Conservation (phyloP, 768 basidiomycete genomes). For the Leccinellum rugosiceps region DNA sequence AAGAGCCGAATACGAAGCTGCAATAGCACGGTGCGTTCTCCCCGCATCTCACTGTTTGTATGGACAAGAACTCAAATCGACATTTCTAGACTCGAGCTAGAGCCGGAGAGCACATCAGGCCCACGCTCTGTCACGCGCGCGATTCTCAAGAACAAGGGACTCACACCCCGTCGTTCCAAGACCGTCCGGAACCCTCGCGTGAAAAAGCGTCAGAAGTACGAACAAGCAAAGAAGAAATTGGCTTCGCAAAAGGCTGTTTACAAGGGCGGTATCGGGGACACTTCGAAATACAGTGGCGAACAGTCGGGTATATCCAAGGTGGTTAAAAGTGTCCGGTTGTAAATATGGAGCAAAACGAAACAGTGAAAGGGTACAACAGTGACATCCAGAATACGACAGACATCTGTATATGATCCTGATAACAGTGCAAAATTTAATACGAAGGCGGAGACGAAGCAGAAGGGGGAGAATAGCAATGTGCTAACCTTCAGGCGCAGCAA, state of each 20-base stretch:
- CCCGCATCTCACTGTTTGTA: conserved; percentile 3
- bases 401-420: conserved; percentile 12
- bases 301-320: conserved; percentile 89
- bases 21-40: conserved; percentile 51
- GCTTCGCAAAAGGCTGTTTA: conserved; percentile 88
- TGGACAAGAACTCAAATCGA: conserved; percentile 8
- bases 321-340: conserved; percentile 80
- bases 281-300: conserved; percentile 85
- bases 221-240: conserved; percentile 92
- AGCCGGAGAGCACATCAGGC: conserved; percentile 49
- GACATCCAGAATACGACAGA: conserved; percentile 8
- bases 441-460: neutral
- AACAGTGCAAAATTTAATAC: conserved; percentile 10
- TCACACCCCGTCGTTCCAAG: conserved; percentile 88
- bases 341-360: conserved; percentile 7
- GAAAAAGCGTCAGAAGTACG: conserved; percentile 92
- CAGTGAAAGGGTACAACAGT: conserved; percentile 10
- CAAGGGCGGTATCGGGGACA: conserved; percentile 78
- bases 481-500: conserved; percentile 1
- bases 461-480: conserved; percentile 20
- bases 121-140: conserved; percentile 87
- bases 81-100: conserved; percentile 28
- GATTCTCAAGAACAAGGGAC: conserved; percentile 91
- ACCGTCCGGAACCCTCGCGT: conserved; percentile 93
- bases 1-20: conserved; percentile 76